A percentile compares a stretch with the other conserved stretches of the same genome.
Evolutionary conservation across 2,329 filamentous ascomycete genomes (phyloP).

Genomic region (Colletotrichum sp.): DNA sequence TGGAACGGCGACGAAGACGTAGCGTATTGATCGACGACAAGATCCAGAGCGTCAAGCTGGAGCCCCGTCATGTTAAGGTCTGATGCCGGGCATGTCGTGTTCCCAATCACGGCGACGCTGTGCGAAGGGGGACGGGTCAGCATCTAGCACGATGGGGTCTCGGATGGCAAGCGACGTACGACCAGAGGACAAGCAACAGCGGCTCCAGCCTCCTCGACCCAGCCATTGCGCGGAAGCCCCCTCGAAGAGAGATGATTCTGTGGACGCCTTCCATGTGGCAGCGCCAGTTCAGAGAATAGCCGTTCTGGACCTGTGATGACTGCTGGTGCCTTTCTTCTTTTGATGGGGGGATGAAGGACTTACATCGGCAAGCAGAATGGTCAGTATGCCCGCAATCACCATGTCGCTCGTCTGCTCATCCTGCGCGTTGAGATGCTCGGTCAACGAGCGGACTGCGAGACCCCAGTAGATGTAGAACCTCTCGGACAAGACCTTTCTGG

Average conservation of each 20-base stretch:
- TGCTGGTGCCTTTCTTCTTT: neutral
- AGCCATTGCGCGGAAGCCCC: slow-evolving; percentile 28
- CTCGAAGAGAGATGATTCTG: slow-evolving; percentile 34
- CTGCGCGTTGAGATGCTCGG: slow-evolving; percentile 26
- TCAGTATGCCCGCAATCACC: slow-evolving; percentile 35
- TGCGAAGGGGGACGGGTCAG: slow-evolving; percentile 15
- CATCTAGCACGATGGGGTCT: neutral
- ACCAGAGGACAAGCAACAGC: slow-evolving; percentile 29
- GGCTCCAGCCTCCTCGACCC: slow-evolving; percentile 23
- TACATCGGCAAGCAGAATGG: slow-evolving; percentile 35
- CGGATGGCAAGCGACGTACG: slow-evolving; percentile 24
- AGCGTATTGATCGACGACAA: slow-evolving; percentile 26
- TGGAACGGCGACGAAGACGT: slow-evolving; percentile 26
- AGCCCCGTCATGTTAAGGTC: slow-evolving; percentile 27
- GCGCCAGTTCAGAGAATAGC: slow-evolving; percentile 34
- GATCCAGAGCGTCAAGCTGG: slow-evolving; percentile 30
- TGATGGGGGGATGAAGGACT: neutral
- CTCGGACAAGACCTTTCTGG: slow-evolving; percentile 22
- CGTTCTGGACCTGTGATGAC: slow-evolving; percentile 34
- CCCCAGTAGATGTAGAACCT: slow-evolving; percentile 35
- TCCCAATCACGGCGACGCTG: slow-evolving; percentile 36
- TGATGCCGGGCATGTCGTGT: slow-evolving; percentile 39
- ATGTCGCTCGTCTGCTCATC: slow-evolving; percentile 27
- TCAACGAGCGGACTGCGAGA: slow-evolving; percentile 32
- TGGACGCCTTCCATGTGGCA: slow-evolving; percentile 37